Evolutionary conservation across 495 filamentous ascomycete species (phyloP), one percentile per base, ranked within the genome.

Genomic region (Copromyces sp.): DNA sequence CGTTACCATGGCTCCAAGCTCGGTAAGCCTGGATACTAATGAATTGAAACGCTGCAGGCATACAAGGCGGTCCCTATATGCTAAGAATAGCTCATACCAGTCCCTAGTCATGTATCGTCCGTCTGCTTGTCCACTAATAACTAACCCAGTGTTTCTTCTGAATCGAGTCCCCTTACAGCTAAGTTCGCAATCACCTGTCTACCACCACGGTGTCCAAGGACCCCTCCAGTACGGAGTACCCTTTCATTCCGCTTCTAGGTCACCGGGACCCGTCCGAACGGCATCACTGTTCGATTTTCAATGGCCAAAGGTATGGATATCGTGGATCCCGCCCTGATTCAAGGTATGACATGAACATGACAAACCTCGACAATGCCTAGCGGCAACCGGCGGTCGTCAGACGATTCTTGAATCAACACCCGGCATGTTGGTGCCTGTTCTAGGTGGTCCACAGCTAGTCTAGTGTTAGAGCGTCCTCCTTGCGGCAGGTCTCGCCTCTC

Each of bases 1-100:
- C 78, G 80, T 80, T 78, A 81, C 80, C 79, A 80, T 81, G 78
- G 78, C 72, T 72, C 78, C 77, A 73, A 78, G 78, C 78, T 81
- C 79, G 79, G 78, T 81, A 80, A 80, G 80, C 76, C 78, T 78
- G 75, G 75, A 47, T 74, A 70, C 73, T 78, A 80, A 81, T 80
- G 79, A 80, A 80, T 80, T 78, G 79, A 76, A 74, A 72, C 75
- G 76, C 79, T 79, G 79, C 80, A 80, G 79, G 70, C 79, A 75
- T 81, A 81, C 74, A 78, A 78, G 75, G 75, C 78, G 78, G 78
- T 72, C 80, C 75, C 71, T 79, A 80, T 78, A 79, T 81, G 75
- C 80, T 80, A 81, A 81, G 79, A 81, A 81, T 81, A 81, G 80
- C 74, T 69, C 77, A 68, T 69, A 74, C 68, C 47, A 71, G 69